Percentiles rank a stretch among this genome's conserved stretches.
phyloP scores from a whole-genome alignment of 2,329 filamentous ascomycete genomes.

The Exophiala spinifera region DNA sequence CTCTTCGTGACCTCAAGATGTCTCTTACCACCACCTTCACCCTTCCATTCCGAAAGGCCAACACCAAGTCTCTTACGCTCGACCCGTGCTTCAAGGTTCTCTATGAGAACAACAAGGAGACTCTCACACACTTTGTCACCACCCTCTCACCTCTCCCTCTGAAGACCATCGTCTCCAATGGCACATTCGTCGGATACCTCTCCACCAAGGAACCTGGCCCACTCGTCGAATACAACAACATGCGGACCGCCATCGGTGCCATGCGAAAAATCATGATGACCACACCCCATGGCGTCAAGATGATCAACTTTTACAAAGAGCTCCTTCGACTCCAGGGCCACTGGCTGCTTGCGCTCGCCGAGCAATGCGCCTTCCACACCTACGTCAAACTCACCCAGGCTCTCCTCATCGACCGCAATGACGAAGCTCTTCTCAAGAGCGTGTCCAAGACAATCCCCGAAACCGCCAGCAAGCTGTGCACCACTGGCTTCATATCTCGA shows the following conservation, averaged over 20 bases:
- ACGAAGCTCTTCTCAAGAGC: conserved; percentile 10
- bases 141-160: conserved; percentile 11
- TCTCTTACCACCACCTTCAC: conserved; percentile 8
- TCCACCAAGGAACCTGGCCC: conserved; percentile 17
- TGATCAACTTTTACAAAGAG: conserved; percentile 16
- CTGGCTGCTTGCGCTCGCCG: conserved; percentile 13
- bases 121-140: conserved; percentile 13
- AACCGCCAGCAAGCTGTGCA: background rate
- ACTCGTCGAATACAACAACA: conserved; percentile 16
- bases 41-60: conserved; percentile 13
- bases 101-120: conserved; percentile 18
- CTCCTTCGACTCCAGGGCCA: conserved; percentile 16
- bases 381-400: conserved; percentile 14
- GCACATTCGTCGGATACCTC: conserved; percentile 9
- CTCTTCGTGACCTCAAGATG: conserved; percentile 1
- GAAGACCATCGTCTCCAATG: conserved; percentile 2
- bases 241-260: conserved; percentile 14
- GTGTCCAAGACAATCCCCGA: conserved; percentile 13
- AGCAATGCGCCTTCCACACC: conserved; percentile 14
- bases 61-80: conserved; percentile 6
- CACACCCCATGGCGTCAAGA: conserved; percentile 9
- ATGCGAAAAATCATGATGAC: conserved; percentile 15
- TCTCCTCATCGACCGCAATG: conserved; percentile 14
- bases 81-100: conserved; percentile 18
- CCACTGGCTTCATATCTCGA: background rate